A percentile compares a stretch with the other conserved stretches of the same genome.
Evolutionary conservation across 78 protist species (phyloP).

Genomic region (Planoprotostelium fungivorum): DNA sequence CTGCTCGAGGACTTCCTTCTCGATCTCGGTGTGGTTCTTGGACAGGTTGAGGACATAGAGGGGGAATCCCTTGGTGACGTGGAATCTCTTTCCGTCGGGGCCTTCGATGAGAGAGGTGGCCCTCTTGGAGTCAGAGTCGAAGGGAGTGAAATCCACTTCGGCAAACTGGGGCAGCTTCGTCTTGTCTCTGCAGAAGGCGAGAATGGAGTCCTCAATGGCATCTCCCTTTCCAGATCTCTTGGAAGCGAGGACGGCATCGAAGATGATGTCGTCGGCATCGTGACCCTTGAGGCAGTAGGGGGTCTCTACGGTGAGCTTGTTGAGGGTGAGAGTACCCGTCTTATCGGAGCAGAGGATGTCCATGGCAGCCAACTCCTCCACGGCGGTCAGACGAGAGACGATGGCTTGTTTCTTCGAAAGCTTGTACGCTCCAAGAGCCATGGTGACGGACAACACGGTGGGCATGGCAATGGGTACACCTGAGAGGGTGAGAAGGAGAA

Average conservation of each 20-base stretch:
- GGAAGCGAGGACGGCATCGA: conserved; percentile 44
- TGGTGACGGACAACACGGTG: conserved; percentile 75
- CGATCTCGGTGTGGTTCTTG: conserved; percentile 27
- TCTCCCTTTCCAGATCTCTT: conserved; percentile 54
- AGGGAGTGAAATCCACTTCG: not conserved
- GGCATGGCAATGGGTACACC: conserved; percentile 81
- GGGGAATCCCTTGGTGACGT: conserved; percentile 57
- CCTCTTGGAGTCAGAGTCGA: not conserved
- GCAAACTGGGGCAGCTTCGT: not conserved
- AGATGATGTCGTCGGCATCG: conserved; percentile 35
- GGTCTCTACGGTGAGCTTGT: conserved; percentile 82
- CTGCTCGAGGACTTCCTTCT: not conserved
- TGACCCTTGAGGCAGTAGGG: conserved; percentile 23
- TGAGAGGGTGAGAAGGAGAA: not conserved
- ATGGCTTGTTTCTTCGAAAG: conserved; percentile 76
- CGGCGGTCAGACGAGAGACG: conserved; percentile 80
- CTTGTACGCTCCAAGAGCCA: conserved; percentile 82
- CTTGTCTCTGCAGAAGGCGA: conserved; percentile 15
- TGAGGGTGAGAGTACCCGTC: conserved; percentile 95
- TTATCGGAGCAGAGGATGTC: conserved; percentile 85
- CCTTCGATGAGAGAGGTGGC: not conserved
- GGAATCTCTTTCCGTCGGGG: conserved; percentile 6
- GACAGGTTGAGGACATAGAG: conserved; percentile 27
- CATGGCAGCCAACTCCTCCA: conserved; percentile 78
- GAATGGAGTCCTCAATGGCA: conserved; percentile 66